Base-by-base conservation (phyloP, 768 basidiomycete species). In the Mycena pura region DNA sequence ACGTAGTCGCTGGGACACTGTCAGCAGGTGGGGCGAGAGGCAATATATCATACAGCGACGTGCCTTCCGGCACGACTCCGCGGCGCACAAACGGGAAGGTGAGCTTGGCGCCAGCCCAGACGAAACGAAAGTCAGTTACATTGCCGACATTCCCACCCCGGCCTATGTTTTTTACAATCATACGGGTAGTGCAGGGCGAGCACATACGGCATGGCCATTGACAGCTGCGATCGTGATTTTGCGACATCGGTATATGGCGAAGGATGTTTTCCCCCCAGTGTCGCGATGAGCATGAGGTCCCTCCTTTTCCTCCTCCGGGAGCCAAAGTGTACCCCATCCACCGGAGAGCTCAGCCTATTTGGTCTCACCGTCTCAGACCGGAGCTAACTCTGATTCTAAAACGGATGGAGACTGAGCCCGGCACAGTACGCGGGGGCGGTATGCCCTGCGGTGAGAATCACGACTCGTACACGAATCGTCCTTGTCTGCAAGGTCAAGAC, bases 111-210 rank as follows among this genome's bases (percentile, higher is more conserved):
- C 80, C 79, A n/a, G 71, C 71, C 83, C 83, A 84, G 1, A 74
- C 78, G 62, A 85, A 81, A 17, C 83, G 82, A 38, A 84, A 78
- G 64, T 84, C 83, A 85, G 77, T 53, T 84, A 82, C 46, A 84
- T 56, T 0, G 74, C 81, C 0, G 82, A 83, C 68, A 82, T 72
- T 7, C 83, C 83, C n/a, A 82, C 75, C 2, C 83, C 83, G 19
- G 78, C 81, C 80, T 80, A 39, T 6, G 17, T 41, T 13, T 48
- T 47, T 32, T 58, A 55, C 21, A 17, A 39, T 45, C 28, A 41
- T n/a, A 27, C 14, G 29, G 21, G 38, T 11, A 13, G 39, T 29
- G 6, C n/a, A 28, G 54, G n/a, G 17, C 34, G 45, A 39, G 34
- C n/a, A 67, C 76, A 17, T 61, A 78, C 82, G 5, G 82, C 82